Evolutionary conservation across 164 flowering plant species (phyloP), one percentile per base, ranked within the genome.

Genomic region (Liquidambar formosana): DNA sequence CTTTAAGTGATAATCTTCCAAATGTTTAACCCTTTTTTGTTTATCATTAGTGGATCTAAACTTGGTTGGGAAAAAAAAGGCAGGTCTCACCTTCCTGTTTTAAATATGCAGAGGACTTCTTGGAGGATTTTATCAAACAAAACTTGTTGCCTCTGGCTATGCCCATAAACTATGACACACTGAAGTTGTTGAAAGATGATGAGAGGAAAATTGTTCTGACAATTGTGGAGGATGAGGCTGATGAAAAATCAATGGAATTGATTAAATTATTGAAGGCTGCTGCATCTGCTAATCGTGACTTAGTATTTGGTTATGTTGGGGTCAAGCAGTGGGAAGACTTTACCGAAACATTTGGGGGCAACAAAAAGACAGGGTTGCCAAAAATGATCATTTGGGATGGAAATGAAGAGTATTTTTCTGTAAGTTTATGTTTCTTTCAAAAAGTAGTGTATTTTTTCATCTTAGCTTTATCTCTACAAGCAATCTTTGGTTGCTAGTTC

Each of bases 301-400:
- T 93, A 49, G 76, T 93, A 49, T 96, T 96, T 85, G 97, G 82
- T 28, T 93, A 87, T 79, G 90, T 87, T 77, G 99, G 97, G 61
- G 16, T 84, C 57, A 84, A 88, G 77, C 98, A 92, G 64, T 89
- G 82, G 81, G 88, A 68, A 38, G 94, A 87, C 1, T 93, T 96
- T 65, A 78, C 86, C 65, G 98, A 92, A 46, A 75, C 87, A 56
- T 96, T 96, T 80, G 97, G 77, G 26, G 84, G 76, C 25, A 68
- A 68, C 65, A 84, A 82, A 83, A 85, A 82, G 67, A 73, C 92
- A 3, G 75, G 76, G 57, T 77, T 96, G 52, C 99, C 99, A 53
- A 90, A 86, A 77, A 87, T 96, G 92, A 63, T 96, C 58, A 84
- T 96, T 63, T 96, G 99, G 99, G 91, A 92, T 74, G 89, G 93